Evolutionary conservation across 768 basidiomycete genomes (phyloP), one percentile per base, ranked within the genome.

Genomic region (Termitomyces sp.): DNA sequence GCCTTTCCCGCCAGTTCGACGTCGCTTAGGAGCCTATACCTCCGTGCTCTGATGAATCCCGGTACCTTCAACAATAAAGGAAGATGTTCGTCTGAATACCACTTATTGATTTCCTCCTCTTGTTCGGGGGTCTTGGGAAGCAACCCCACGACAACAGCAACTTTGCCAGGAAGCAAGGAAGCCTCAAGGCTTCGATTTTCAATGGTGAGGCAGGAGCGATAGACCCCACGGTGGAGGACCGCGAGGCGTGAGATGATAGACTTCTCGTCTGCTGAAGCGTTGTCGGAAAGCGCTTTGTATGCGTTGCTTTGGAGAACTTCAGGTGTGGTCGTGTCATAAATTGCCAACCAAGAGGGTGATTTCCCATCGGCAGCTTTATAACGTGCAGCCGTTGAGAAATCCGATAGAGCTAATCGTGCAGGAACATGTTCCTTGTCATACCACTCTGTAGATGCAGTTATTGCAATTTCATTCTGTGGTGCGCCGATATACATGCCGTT

Each of bases 391-490:
- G 62, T 62, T 38, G 48, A 60, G 42, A 71, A 62, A 5, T 65
- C 64, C 9, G 70, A 63, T 5, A 71, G 56, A 4, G 64, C 63
- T 11, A 70, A 46, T 22, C 70, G 66, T 28, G 62, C 59, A 14
- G 70, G 68, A 41, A 62, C 61, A 46, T 72, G 71, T 55, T 72
- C 71, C 15, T 58, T 64, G 40, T 70, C 65, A 58, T 70, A 71
- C 69, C 69, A 72, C 32, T 70, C 71, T 72, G 51, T 35, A 32
- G 2, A 24, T 35, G 51, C 17, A 40, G 22, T 19, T 43, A 7
- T 35, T 24, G 8, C 19, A 21, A 4, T 47, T 15, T 14, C 19
- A 32, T 17, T 19, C 19, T 22, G n/a, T 14, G 42, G 41, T 26
- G 51, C 22, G 2, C 15, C 12, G 38, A 30, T 17, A 46, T 43